Evolutionary conservation across 2,329 filamentous ascomycete genomes (phyloP).

Genomic region (Ceratocystis albifundus): DNA sequence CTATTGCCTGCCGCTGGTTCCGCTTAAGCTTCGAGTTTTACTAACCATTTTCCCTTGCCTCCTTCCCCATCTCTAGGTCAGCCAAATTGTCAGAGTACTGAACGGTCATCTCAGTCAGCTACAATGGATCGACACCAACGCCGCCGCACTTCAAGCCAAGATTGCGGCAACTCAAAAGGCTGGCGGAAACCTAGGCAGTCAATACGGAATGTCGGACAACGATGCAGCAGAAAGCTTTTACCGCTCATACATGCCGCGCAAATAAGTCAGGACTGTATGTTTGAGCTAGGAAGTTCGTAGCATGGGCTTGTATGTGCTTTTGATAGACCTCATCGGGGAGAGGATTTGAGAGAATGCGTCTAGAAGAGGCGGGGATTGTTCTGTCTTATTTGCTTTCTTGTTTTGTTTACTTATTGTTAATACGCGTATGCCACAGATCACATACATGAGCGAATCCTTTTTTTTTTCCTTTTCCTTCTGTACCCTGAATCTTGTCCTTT

Average conservation of each 20-base stretch:
- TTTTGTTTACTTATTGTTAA: constrained; percentile 14
- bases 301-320: neutral
- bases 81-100: constrained; percentile 88
- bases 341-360: neutral
- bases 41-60: constrained; percentile 13
- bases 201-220: constrained; percentile 49
- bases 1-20: no score
- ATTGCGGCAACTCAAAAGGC: constrained; percentile 72
- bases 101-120: constrained; percentile 87
- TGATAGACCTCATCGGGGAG: neutral
- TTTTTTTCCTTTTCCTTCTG: neutral
- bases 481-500: neutral
- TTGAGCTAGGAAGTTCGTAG: neutral
- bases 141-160: constrained; percentile 68
- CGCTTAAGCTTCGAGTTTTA: neutral
- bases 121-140: constrained; percentile 84
- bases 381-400: constrained; percentile 4
- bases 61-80: constrained; percentile 46
- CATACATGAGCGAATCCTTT: constrained; percentile 11
- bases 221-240: constrained; percentile 83
- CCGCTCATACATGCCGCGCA: constrained; percentile 69
- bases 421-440: constrained; percentile 4
- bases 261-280: constrained; percentile 33
- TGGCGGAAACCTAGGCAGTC: constrained; percentile 48
- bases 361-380: neutral